These are phyloP conservation scores for Exobasidium cylindrosporum DNA, from an alignment of 1,284 basidiomycete species.

Conservation along the genomic window DNA sequence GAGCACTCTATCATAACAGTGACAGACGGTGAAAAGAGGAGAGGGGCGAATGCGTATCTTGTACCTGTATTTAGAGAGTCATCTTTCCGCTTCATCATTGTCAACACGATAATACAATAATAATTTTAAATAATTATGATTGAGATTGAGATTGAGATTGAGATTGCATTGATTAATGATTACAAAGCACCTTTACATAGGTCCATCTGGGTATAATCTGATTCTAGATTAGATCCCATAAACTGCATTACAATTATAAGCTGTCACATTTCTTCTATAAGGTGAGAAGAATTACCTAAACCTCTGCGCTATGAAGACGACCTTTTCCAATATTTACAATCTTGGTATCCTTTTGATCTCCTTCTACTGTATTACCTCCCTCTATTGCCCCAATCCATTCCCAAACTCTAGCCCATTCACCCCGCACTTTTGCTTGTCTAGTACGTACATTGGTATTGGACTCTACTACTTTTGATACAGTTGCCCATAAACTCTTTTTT, in stretches of 20 bases:
- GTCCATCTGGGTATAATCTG: too few relatives aligned
- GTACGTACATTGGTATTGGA: slow-evolving; percentile 89
- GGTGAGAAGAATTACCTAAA: too few relatives aligned
- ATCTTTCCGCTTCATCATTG: not conserved
- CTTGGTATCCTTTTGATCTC: not conserved
- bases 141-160: not conserved
- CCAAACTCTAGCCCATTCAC: slow-evolving; percentile 65
- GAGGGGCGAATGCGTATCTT: too few relatives aligned
- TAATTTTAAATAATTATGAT: not conserved
- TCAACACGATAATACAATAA: not conserved
- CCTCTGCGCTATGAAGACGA: not conserved
- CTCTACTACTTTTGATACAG: slow-evolving; percentile 83
- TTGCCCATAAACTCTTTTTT: slow-evolving; percentile 75
- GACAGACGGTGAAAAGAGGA: too few relatives aligned
- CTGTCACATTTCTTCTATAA: too few relatives aligned
- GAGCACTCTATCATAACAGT: too few relatives aligned
- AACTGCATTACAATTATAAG: too few relatives aligned
- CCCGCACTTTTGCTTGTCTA: slow-evolving; percentile 79
- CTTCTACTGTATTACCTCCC: not conserved
- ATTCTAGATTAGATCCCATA: too few relatives aligned
- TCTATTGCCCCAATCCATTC: slow-evolving; percentile 55
- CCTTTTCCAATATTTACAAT: not conserved
- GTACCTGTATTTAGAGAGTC: not conserved
- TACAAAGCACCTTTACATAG: too few relatives aligned
- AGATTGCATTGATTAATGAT: not conserved